These are phyloP conservation scores for Quercus robur DNA, from an alignment of 306 rosid species.

Conservation along the genomic window DNA sequence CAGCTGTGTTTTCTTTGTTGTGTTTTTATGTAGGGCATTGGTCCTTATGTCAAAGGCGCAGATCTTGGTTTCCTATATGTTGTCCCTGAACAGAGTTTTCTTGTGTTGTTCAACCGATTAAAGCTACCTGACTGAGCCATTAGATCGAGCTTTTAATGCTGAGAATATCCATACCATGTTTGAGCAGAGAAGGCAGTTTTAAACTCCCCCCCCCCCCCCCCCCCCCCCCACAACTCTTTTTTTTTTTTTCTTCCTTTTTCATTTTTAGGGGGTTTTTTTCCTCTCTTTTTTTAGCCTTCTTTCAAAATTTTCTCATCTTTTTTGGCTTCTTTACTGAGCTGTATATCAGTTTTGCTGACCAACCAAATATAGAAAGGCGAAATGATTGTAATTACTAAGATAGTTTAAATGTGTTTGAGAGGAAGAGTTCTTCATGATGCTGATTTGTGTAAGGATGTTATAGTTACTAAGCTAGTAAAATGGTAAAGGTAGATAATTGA, in stretches of 20 bases:
- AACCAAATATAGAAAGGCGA: conserved; percentile 9
- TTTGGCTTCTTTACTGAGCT: conserved; percentile 15
- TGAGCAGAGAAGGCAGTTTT: conserved; percentile 20
- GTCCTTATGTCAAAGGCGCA: conserved; percentile 90
- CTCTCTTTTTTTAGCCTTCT: not conserved
- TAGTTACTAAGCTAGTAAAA: not conserved
- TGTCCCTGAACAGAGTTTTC: conserved; percentile 90
- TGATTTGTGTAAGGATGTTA: not conserved
- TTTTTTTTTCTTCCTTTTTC: not conserved
- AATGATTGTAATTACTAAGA: not conserved
- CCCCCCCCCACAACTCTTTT: not conserved
- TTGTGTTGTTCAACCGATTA: conserved; percentile 90
- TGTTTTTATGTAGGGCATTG: conserved; percentile 65
- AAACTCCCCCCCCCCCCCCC: not conserved
- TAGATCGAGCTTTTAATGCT: conserved; percentile 23
- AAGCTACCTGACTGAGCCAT: conserved; percentile 67
- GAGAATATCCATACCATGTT: conserved; percentile 9
- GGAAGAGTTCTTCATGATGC: not conserved
- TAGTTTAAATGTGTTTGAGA: not conserved
- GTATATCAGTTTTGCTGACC: conserved; percentile 59
- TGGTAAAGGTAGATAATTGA: too few relatives aligned
- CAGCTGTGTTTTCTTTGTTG: not conserved
- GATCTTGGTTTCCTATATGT: conserved; percentile 92
- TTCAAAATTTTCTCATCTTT: conserved; percentile 11
- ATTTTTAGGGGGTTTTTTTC: too few relatives aligned